Evolutionary conservation across 352 stramenopile species (phyloP), one percentile per base, ranked within the genome.

Genomic region (Pythium myriotylum): DNA sequence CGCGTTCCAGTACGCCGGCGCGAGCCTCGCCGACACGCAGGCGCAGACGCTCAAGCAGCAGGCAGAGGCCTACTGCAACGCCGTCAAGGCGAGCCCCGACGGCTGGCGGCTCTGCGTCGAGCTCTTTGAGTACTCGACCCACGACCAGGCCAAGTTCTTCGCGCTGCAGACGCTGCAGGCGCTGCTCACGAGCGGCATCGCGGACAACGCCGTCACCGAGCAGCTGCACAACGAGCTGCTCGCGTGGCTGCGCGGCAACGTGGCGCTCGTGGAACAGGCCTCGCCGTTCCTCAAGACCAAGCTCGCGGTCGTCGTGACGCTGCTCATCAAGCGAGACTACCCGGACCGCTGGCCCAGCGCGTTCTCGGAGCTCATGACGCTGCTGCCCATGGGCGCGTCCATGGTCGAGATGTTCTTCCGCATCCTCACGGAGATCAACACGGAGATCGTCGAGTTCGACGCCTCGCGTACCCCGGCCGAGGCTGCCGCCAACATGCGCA

Each of bases 321-420:
- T 91, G 27, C 56, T 94, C 33, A 93, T 98, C 53, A 93, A 95
- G 62, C 74, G 74, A 65, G 92, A 98, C 72, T 98, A 95, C 64
- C 88, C 89, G 8, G 77, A 94, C 40, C 68, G 74, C 0, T 98
- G 92, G 92, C 81, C 83, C 0, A 75, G 68, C 9, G 89, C 90
- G 8, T 98, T 98, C 74, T 62, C 75, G 0, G 88, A 98, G 42
- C 70, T 97, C 16, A 67, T 92, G 52, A 77, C 71, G 40, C 67
- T 96, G 33, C 66, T 96, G 45, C 84, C 83, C 0, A 73, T 78
- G 29, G 80, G 77, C 32, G 74, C 83, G 53, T 88, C 85, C 33
- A 88, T 94, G 60, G 86, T 97, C 42, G 89, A 96, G 60, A 89
- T 97, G 77, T 97, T 93, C 65, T 92, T 97, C 43, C 84, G 89